phyloP scores from a whole-genome alignment of 2,329 filamentous ascomycete genomes.

The Onygenales sp. region DNA sequence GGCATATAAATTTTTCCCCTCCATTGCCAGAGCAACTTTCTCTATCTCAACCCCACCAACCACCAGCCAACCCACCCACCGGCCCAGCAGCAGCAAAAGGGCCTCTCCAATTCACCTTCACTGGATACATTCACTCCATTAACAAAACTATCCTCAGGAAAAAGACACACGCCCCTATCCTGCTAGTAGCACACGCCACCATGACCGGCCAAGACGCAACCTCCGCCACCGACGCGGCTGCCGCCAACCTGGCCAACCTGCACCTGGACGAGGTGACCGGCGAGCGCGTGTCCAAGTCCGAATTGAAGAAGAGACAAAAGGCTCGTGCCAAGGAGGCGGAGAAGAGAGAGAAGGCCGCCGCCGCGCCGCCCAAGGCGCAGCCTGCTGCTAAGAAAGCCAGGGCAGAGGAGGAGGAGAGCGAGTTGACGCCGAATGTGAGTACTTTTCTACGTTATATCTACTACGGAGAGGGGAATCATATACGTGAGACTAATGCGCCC shows the following conservation, averaged over 20 bases:
- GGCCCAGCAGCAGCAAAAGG: too few species aligned
- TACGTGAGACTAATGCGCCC: slow-evolving; percentile 1
- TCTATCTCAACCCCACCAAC: too few species aligned
- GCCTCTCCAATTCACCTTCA: background rate
- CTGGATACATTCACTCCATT: too few species aligned
- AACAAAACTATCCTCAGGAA: too few species aligned
- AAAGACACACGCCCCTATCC: background rate
- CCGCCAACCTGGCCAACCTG: slow-evolving; percentile 54
- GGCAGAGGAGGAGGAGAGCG: slow-evolving; percentile 56
- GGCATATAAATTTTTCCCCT: too few species aligned
- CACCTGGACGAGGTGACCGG: slow-evolving; percentile 89
- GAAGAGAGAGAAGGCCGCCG: slow-evolving; percentile 77
- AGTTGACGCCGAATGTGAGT: slow-evolving; percentile 64
- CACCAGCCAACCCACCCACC: too few species aligned
- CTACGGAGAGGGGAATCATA: background rate
- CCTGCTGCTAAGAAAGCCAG: slow-evolving; percentile 43
- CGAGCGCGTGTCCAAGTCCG: slow-evolving; percentile 73
- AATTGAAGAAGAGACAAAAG: slow-evolving; percentile 96
- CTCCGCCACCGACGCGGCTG: slow-evolving; percentile 36
- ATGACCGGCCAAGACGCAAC: slow-evolving; percentile 29
- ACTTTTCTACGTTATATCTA: slow-evolving; percentile 9
- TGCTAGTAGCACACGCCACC: slow-evolving; percentile 12
- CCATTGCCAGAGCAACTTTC: too few species aligned
- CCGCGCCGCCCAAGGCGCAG: slow-evolving; percentile 44
- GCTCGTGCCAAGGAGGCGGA: slow-evolving; percentile 74